A percentile compares a stretch with the other conserved stretches of the same genome.
Conservation (phyloP, 805 yeast species). For the Metschnikowia cubensis region DNA sequence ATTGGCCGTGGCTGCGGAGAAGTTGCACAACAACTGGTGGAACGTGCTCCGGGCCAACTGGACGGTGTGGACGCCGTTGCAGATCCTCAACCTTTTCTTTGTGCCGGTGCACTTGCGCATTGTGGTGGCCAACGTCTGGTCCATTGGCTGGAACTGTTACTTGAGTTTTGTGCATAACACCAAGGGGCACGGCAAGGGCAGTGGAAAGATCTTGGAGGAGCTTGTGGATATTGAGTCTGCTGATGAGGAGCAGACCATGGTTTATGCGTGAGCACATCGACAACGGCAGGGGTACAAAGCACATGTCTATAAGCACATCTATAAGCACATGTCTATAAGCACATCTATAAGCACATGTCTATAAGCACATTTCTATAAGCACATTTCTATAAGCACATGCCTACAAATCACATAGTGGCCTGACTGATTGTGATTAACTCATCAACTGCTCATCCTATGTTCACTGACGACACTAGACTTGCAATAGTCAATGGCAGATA, state of each 20-base stretch:
- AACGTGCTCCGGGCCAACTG: constrained; percentile 37
- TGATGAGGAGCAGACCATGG: constrained; percentile 33
- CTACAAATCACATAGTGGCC: too few species aligned
- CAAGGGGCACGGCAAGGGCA: constrained; percentile 35
- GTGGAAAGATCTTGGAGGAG: constrained; percentile 35
- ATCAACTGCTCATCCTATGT: too few species aligned
- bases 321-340: too few species aligned
- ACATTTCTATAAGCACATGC: too few species aligned
- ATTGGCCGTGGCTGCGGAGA: constrained; percentile 28
- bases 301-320: too few species aligned
- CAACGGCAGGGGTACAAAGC: too few species aligned
- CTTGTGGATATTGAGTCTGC: constrained; percentile 38
- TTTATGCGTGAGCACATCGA: constrained; percentile 17
- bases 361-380: too few species aligned
- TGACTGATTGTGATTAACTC: too few species aligned
- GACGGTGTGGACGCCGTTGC: constrained; percentile 42
- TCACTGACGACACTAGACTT: too few species aligned
- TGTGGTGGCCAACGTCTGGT: constrained; percentile 36
- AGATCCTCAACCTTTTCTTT: constrained; percentile 33
- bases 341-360: too few species aligned
- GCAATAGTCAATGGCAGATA: too few species aligned
- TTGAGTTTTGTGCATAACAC: constrained; percentile 48
- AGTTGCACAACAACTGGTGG: constrained; percentile 38
- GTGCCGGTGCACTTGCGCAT: constrained; percentile 39
- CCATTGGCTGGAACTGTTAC: constrained; percentile 42